These are phyloP conservation scores for Gossypium schwendimanii DNA, from an alignment of 441 rosid genomes.

Conservation along the genomic window DNA sequence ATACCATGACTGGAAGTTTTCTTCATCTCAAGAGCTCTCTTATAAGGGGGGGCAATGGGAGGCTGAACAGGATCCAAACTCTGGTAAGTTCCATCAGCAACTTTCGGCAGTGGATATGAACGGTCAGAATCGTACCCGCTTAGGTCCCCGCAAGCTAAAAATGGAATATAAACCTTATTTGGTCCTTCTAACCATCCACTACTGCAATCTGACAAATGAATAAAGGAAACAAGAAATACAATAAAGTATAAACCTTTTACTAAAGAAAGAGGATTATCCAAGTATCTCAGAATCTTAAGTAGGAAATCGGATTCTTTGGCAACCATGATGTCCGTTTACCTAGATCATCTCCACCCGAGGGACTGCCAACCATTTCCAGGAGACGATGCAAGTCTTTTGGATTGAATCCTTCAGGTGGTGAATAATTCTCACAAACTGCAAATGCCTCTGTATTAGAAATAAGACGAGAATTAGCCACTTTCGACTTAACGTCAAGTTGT, in stretches of 20 bases:
- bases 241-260: background rate
- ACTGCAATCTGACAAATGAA: constrained; percentile 64
- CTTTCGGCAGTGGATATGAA: constrained; percentile 82
- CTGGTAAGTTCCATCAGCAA: constrained; percentile 64
- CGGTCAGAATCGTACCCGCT: constrained; percentile 86
- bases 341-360: constrained; percentile 78
- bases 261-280: background rate
- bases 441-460: constrained; percentile 73
- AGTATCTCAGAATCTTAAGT: background rate
- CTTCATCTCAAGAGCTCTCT: constrained; percentile 86
- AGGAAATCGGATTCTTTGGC: background rate
- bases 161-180: constrained; percentile 83
- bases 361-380: constrained; percentile 86
- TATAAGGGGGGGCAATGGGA: constrained; percentile 89
- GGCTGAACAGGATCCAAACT: constrained; percentile 92
- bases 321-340: constrained; percentile 34
- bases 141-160: constrained; percentile 87
- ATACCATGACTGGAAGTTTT: constrained; percentile 70
- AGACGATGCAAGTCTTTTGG: constrained; percentile 75
- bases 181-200: constrained; percentile 93
- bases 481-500: background rate
- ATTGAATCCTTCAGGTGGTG: constrained; percentile 84
- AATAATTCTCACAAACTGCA: constrained; percentile 89
- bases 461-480: constrained; percentile 17
- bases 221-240: background rate